Conservation (phyloP, 1,284 basidiomycete species). For the Leucoagaricus sp. region DNA sequence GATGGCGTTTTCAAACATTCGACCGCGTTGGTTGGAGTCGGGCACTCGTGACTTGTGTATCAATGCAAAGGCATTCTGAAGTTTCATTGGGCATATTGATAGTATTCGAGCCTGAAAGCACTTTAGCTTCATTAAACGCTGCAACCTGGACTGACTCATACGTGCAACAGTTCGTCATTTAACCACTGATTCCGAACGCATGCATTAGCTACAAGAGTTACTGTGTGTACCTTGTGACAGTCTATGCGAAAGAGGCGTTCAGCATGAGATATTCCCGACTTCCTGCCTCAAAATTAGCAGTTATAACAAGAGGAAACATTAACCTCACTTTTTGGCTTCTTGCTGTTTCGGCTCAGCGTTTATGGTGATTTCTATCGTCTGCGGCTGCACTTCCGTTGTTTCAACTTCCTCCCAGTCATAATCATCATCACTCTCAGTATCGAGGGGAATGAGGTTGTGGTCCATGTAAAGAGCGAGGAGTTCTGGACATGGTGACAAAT, state of each 20-base stretch:
- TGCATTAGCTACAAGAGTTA: constrained; percentile 78
- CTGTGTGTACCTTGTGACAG: constrained; percentile 86
- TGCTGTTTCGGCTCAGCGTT: constrained; percentile 41
- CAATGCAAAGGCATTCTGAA: constrained; percentile 77
- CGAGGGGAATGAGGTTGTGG: background rate
- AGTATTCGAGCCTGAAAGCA: constrained; percentile 75
- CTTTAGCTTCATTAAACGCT: background rate
- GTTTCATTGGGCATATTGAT: constrained; percentile 76
- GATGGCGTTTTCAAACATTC: constrained; percentile 83
- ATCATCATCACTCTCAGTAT: constrained; percentile 49
- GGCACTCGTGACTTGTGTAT: constrained; percentile 86
- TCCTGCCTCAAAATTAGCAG: constrained; percentile 39
- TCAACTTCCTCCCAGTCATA: constrained; percentile 65
- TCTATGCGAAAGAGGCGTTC: constrained; percentile 77
- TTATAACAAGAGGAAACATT: constrained; percentile 11
- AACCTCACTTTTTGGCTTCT: constrained; percentile 30
- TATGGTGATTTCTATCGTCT: constrained; percentile 63
- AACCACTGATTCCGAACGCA: constrained; percentile 82
- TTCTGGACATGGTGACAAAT: constrained; percentile 3
- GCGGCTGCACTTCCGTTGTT: constrained; percentile 39
- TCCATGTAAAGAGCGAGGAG: constrained; percentile 8
- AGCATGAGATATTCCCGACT: constrained; percentile 50
- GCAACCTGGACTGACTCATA: constrained; percentile 38
- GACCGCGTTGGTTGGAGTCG: constrained; percentile 76
- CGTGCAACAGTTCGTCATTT: constrained; percentile 83